These are phyloP conservation scores for Juncus inflexus DNA, from an alignment of 176 grass and related monocot species.

Conservation along the genomic window DNA sequence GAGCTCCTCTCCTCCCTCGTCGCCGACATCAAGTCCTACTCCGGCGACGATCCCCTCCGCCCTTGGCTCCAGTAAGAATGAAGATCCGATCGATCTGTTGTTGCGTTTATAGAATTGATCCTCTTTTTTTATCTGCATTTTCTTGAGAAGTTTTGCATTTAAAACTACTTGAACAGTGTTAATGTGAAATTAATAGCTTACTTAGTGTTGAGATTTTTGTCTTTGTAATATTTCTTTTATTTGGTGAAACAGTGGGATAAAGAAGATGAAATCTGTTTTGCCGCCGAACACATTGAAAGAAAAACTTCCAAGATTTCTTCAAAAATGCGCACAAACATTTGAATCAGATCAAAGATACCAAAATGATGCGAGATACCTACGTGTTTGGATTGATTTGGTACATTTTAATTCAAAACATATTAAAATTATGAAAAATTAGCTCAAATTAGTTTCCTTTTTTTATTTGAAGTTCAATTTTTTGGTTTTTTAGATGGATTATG, in stretches of 20 bases:
- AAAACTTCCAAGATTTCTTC: slow-evolving; percentile 88
- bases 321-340: slow-evolving; percentile 87
- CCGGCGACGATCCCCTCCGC: slow-evolving; percentile 64
- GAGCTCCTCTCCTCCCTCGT: slow-evolving; percentile 63
- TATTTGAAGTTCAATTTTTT: not conserved
- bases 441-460: not conserved
- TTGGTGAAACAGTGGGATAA: slow-evolving; percentile 42
- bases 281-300: slow-evolving; percentile 43
- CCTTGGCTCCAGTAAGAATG: slow-evolving; percentile 64
- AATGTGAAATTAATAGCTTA: no score
- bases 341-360: slow-evolving; percentile 49
- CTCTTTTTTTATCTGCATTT: not conserved
- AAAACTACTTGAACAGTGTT: no score
- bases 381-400: slow-evolving; percentile 86
- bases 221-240: not conserved
- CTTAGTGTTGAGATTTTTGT: no score
- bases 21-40: slow-evolving; percentile 54
- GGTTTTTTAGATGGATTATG: slow-evolving; percentile 70
- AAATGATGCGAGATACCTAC: slow-evolving; percentile 65
- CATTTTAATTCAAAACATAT: not conserved
- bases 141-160: not conserved
- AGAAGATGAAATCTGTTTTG: slow-evolving; percentile 47
- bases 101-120: slow-evolving; percentile 7
- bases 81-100: not conserved
- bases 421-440: not conserved